A percentile compares a stretch with the other conserved stretches of the same genome.
These are phyloP conservation scores for Lachancea waltii DNA, from an alignment of 805 yeast genomes.

Conservation along the genomic window DNA sequence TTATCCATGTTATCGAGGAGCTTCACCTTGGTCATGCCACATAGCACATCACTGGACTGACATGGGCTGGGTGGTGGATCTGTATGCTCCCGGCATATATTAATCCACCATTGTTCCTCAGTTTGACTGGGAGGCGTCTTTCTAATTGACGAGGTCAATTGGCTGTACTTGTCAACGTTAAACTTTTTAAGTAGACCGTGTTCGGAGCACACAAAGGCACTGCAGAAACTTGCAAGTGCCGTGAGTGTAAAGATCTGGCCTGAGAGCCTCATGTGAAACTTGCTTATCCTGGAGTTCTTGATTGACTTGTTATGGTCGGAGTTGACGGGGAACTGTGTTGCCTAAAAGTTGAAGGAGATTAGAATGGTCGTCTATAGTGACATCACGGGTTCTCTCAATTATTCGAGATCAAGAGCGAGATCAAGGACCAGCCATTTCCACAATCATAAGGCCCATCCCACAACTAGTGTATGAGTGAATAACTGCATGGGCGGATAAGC, in stretches of 20 bases:
- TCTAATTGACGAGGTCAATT: slow-evolving; percentile 14
- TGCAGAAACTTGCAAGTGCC: neutral
- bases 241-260: neutral
- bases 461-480: no score
- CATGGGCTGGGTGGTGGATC: slow-evolving; percentile 43
- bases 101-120: slow-evolving; percentile 58
- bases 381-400: no score
- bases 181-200: slow-evolving; percentile 23
- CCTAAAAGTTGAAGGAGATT: no score
- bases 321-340: no score
- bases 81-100: slow-evolving; percentile 51
- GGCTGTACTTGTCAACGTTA: slow-evolving; percentile 11
- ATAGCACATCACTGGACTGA: slow-evolving; percentile 64
- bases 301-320: no score
- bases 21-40: slow-evolving; percentile 60
- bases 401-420: no score
- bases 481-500: no score
- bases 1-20: slow-evolving; percentile 37
- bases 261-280: slow-evolving; percentile 1
- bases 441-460: no score
- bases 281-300: neutral
- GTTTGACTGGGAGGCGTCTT: slow-evolving; percentile 79
- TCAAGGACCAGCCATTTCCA: no score
- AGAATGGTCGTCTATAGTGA: no score
- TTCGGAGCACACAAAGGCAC: slow-evolving; percentile 17